phyloP scores from a whole-genome alignment of 139 green algal genomes.

The Pleodorina starrii region DNA sequence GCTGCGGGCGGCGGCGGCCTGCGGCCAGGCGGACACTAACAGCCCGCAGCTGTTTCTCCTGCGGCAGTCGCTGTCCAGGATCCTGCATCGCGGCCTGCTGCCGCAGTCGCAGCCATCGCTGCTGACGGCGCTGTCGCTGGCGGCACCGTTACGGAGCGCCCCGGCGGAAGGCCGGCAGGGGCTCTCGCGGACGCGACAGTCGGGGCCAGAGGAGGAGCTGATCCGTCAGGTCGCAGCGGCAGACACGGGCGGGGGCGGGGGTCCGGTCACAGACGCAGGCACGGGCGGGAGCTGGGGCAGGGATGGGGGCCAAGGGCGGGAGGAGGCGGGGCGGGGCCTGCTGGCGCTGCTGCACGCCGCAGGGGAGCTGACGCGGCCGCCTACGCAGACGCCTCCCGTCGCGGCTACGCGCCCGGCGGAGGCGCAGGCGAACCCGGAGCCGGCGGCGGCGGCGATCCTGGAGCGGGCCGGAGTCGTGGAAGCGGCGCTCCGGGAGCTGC shows the following conservation, averaged over 20 bases:
- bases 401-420: neutral
- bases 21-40: neutral
- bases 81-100: neutral
- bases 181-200: too few relatives aligned
- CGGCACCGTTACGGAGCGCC: neutral
- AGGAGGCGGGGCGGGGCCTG: neutral
- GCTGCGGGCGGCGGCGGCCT: neutral
- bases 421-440: neutral
- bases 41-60: neutral
- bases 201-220: too few relatives aligned
- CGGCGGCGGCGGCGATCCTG: neutral
- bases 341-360: neutral
- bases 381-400: neutral
- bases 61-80: neutral
- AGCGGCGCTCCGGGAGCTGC: neutral
- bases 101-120: neutral
- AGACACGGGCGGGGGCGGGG: too few relatives aligned
- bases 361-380: neutral
- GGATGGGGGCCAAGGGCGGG: neutral
- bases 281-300: neutral
- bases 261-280: too few relatives aligned
- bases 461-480: neutral
- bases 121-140: neutral
- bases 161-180: too few relatives aligned
- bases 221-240: neutral